Evolutionary conservation across 1,284 basidiomycete species (phyloP).

Genomic region (Agroathelia rolfsii): DNA sequence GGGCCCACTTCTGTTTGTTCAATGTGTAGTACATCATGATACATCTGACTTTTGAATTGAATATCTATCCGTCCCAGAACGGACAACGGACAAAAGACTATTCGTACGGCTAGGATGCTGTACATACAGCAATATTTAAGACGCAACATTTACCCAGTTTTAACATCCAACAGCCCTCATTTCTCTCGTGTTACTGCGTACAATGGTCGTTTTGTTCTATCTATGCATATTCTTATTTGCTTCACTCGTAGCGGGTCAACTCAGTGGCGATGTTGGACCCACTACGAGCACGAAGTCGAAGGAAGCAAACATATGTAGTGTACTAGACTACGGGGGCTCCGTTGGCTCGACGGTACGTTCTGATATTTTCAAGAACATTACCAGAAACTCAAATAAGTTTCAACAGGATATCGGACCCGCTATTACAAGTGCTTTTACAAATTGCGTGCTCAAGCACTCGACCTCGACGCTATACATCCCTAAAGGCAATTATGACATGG

Average conservation of each 20-base stretch:
- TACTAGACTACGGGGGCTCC: constrained; percentile 22
- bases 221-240: not conserved
- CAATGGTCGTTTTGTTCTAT: too few species aligned
- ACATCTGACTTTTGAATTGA: too few species aligned
- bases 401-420: constrained; percentile 24
- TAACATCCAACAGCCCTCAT: too few species aligned
- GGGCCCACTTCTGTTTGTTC: too few species aligned
- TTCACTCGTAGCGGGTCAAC: constrained; percentile 13
- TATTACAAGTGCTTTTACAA: constrained; percentile 22
- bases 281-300: constrained; percentile 18
- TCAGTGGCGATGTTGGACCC: constrained; percentile 21
- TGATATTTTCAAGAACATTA: too few species aligned
- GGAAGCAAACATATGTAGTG: constrained; percentile 21
- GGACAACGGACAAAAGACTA: too few species aligned
- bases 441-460: constrained; percentile 20
- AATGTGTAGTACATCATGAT: too few species aligned
- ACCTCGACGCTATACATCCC: constrained; percentile 23
- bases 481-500: constrained; percentile 21
- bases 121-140: too few species aligned
- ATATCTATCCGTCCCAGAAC: too few species aligned
- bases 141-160: too few species aligned
- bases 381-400: not conserved
- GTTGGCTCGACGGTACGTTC: constrained; percentile 17
- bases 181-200: too few species aligned
- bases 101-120: too few species aligned